Conservation (phyloP, 1,284 basidiomycete species). For the Trametes versicolor region DNA sequence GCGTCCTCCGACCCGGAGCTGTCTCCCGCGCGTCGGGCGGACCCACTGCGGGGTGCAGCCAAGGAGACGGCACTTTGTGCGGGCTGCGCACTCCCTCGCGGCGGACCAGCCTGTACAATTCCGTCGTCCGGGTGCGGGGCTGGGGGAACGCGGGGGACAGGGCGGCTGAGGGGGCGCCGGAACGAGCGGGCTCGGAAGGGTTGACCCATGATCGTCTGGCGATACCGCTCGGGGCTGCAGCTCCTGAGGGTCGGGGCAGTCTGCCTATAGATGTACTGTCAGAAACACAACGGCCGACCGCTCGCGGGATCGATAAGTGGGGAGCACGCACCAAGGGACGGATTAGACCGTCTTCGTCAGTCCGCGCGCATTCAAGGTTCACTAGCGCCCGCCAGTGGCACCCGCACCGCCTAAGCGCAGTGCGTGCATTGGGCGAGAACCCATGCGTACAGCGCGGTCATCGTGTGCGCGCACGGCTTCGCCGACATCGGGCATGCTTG, state of each 20-base stretch:
- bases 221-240: neutral
- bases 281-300: neutral
- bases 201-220: constrained; percentile 7
- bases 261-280: constrained; percentile 3
- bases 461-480: neutral
- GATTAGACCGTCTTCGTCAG: constrained; percentile 1
- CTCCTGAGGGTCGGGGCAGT: neutral
- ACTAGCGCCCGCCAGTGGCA: neutral
- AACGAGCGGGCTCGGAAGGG: constrained; percentile 1
- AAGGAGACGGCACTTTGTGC: neutral
- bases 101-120: constrained; percentile 8
- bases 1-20: neutral
- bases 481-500: neutral
- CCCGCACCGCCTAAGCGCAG: neutral
- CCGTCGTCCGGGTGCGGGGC: neutral
- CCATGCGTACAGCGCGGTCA: neutral
- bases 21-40: constrained; percentile 1
- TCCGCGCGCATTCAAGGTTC: constrained; percentile 11
- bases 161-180: neutral
- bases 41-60: neutral
- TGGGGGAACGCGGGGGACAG: neutral
- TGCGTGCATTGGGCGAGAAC: neutral
- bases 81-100: neutral
- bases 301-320: constrained; percentile 1
- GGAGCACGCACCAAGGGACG: constrained; percentile 6